These are phyloP conservation scores for Ceratobasidium theobromae DNA, from an alignment of 1,284 basidiomycete genomes.

Conservation along the genomic window DNA sequence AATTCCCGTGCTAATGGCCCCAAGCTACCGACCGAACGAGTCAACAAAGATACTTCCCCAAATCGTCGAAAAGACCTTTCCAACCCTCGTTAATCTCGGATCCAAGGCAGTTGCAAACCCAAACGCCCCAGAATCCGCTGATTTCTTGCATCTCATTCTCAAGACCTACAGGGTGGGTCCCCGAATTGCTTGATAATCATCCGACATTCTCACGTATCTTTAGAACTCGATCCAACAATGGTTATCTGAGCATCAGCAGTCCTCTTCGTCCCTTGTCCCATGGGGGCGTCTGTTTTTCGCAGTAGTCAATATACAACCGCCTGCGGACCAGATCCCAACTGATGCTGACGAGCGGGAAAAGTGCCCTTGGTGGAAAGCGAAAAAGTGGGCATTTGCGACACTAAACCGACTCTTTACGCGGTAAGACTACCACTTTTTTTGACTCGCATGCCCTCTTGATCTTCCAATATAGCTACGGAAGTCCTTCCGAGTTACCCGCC, in stretches of 20 bases:
- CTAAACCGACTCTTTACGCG: conserved; percentile 75
- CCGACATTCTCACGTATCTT: background rate
- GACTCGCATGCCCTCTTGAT: background rate
- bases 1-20: background rate
- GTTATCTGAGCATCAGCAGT: conserved; percentile 72
- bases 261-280: conserved; percentile 68
- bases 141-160: conserved; percentile 77
- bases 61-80: conserved; percentile 66
- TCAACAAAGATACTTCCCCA: conserved; percentile 50
- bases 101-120: conserved; percentile 56
- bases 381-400: conserved; percentile 84
- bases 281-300: conserved; percentile 84
- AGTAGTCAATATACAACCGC: conserved; percentile 68
- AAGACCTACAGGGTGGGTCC: conserved; percentile 63
- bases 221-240: conserved; percentile 70
- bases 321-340: conserved; percentile 63
- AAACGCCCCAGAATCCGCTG: conserved; percentile 63
- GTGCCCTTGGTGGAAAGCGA: conserved; percentile 83
- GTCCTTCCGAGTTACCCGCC: conserved; percentile 77
- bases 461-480: conserved; percentile 61
- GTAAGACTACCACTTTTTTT: conserved; percentile 44
- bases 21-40: conserved; percentile 55
- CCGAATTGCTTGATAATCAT: background rate
- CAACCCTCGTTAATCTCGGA: conserved; percentile 69
- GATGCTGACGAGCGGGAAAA: conserved; percentile 73